Conservation (phyloP, 2,329 filamentous ascomycete species). For the Elsinoe arachidis region DNA sequence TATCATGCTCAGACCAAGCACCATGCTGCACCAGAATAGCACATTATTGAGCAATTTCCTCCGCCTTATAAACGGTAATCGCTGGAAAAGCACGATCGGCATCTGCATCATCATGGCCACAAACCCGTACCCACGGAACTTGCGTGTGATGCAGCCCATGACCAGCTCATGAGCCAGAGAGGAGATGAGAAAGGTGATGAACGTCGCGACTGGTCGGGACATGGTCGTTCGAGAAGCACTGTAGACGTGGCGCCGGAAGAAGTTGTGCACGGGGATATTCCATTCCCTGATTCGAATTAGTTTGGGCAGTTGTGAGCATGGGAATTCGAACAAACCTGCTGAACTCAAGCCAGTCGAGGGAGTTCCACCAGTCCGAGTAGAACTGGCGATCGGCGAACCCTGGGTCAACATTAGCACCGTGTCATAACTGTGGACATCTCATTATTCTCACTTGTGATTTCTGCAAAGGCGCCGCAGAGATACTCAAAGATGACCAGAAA, state of each 20-base stretch:
- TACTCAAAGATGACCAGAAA: constrained; percentile 99
- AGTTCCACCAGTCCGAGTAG: constrained; percentile 69
- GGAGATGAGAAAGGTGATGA: constrained; percentile 85
- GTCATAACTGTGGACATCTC: too few species aligned
- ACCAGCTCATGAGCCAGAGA: constrained; percentile 88
- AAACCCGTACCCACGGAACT: constrained; percentile 89
- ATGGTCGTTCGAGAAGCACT: constrained; percentile 68
- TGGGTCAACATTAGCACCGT: constrained; percentile 15
- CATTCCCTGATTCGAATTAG: constrained; percentile 57
- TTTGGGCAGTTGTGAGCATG: background rate
- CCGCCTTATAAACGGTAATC: constrained; percentile 65
- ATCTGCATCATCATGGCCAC: constrained; percentile 93
- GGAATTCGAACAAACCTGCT: background rate
- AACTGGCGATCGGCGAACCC: constrained; percentile 89
- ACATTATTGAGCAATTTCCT: constrained; percentile 62
- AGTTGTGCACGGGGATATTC: constrained; percentile 97
- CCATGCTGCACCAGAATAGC: constrained; percentile 29
- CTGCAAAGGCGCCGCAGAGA: constrained; percentile 84
- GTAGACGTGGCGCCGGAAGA: constrained; percentile 91
- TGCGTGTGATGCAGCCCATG: constrained; percentile 97
- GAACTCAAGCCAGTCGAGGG: constrained; percentile 88
- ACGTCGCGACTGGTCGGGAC: constrained; percentile 66
- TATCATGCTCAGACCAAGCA: constrained; percentile 35
- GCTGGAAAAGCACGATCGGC: constrained; percentile 86
- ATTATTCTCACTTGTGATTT: constrained; percentile 58